Percentiles rank a stretch among this genome's conserved stretches.
phyloP scores from a whole-genome alignment of 2,329 filamentous ascomycete genomes.

The Berkeleyomyces basicola region DNA sequence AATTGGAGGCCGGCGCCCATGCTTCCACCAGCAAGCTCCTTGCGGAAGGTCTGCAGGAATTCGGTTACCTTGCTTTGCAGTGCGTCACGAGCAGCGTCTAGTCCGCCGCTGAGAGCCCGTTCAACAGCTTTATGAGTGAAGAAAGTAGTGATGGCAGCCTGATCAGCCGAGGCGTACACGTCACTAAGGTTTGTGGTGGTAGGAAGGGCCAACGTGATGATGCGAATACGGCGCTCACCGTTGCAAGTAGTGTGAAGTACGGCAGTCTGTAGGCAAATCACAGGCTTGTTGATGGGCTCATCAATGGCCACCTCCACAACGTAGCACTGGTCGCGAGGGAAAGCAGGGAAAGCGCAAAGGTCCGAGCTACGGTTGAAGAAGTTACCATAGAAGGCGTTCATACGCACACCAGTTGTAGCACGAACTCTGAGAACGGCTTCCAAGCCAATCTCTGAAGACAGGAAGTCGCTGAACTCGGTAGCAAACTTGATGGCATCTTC shows the following conservation, averaged over 20 bases:
- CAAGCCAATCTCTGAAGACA: conserved; percentile 91
- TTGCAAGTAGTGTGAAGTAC: conserved; percentile 97
- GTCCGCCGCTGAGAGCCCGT: conserved; percentile 63
- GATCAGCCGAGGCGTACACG: conserved; percentile 86
- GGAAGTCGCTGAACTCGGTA: conserved; percentile 86
- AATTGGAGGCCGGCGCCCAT: conserved; percentile 92
- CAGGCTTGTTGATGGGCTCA: conserved; percentile 78
- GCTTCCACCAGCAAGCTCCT: conserved; percentile 88
- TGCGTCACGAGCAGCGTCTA: conserved; percentile 82
- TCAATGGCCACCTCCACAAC: conserved; percentile 98
- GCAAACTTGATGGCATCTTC: conserved; percentile 98
- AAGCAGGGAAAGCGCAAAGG: conserved; percentile 92
- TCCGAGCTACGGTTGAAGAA: conserved; percentile 98
- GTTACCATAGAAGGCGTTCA: conserved; percentile 98
- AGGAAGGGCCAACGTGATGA: conserved; percentile 81
- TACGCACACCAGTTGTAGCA: conserved; percentile 82
- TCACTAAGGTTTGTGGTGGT: conserved; percentile 84
- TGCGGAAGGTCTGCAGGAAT: conserved; percentile 86
- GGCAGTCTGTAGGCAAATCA: conserved; percentile 84
- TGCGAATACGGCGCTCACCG: conserved; percentile 84
- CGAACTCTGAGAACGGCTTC: conserved; percentile 92
- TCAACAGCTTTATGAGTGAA: conserved; percentile 98
- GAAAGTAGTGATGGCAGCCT: conserved; percentile 81
- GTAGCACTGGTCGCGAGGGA: conserved; percentile 92
- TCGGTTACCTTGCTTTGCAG: conserved; percentile 85